These are phyloP conservation scores for Solidago caesia DNA, from an alignment of 129 eudicot species.

Conservation along the genomic window DNA sequence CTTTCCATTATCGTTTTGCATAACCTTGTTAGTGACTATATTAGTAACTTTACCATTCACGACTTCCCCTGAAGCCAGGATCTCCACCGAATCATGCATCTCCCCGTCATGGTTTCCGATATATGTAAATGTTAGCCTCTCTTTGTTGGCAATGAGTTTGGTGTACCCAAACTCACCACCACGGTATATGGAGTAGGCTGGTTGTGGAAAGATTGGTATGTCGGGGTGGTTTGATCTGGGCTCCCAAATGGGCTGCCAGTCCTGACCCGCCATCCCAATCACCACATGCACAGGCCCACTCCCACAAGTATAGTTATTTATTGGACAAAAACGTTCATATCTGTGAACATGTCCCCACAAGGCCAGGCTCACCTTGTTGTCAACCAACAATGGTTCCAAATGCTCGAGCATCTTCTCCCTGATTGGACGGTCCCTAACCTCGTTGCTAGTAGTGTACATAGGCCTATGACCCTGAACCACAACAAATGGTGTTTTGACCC, in stretches of 20 bases:
- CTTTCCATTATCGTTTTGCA: not conserved
- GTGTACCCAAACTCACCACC: conserved; percentile 98
- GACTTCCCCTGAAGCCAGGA: conserved; percentile 69
- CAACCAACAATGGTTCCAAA: conserved; percentile 80
- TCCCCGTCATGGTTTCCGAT: conserved; percentile 94
- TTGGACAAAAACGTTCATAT: conserved; percentile 93
- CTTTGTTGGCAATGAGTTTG: conserved; percentile 64
- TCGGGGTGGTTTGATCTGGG: conserved; percentile 61
- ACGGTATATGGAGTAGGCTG: conserved; percentile 61
- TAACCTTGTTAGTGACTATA: conserved; percentile 5
- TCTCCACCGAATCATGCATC: conserved; percentile 79
- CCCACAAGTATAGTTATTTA: conserved; percentile 80
- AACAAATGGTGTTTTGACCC: conserved; percentile 85
- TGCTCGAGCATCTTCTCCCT: conserved; percentile 63
- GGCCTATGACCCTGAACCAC: conserved; percentile 98
- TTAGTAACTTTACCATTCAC: conserved; percentile 38
- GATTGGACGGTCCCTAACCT: conserved; percentile 54
- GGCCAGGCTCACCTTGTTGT: conserved; percentile 76
- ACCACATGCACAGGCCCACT: conserved; percentile 78
- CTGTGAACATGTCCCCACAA: conserved; percentile 98
- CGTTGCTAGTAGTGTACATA: conserved; percentile 93
- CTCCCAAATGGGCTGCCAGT: conserved; percentile 92
- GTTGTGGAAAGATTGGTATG: conserved; percentile 78
- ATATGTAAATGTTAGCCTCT: conserved; percentile 67
- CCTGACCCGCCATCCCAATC: conserved; percentile 95